These are phyloP conservation scores for Starmerella tilneyi DNA, from an alignment of 805 yeast species.

Conservation along the genomic window DNA sequence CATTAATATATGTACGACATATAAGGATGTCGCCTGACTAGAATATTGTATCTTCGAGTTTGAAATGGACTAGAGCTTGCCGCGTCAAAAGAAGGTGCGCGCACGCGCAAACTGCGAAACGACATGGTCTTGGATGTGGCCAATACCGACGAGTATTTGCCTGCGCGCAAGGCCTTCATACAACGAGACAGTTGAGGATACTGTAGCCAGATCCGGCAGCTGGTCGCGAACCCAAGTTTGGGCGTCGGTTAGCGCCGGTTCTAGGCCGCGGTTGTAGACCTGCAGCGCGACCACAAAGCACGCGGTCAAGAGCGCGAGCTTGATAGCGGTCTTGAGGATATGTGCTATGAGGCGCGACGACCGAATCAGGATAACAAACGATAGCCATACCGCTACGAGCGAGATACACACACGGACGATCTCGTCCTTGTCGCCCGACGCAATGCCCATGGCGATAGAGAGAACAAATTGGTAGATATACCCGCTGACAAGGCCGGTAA, in stretches of 20 bases:
- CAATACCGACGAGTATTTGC: neutral
- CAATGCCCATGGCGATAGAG: slow-evolving; percentile 13
- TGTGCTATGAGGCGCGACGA: slow-evolving; percentile 24
- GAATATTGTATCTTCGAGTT: no score
- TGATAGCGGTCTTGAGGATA: slow-evolving; percentile 19
- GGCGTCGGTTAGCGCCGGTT: neutral
- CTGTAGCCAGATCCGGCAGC: slow-evolving; percentile 2
- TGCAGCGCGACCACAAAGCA: slow-evolving; percentile 15
- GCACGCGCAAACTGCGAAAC: neutral
- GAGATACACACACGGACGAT: slow-evolving; percentile 19
- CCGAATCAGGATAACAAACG: slow-evolving; percentile 24
- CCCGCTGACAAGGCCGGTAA: slow-evolving; percentile 11
- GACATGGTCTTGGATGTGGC: neutral
- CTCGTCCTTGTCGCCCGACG: slow-evolving; percentile 15
- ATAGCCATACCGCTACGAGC: slow-evolving; percentile 24
- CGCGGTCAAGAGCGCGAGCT: slow-evolving; percentile 16
- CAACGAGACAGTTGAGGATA: neutral
- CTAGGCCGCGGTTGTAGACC: slow-evolving; percentile 17
- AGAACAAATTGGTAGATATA: slow-evolving; percentile 13
- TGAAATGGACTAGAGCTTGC: no score
- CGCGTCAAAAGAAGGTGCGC: neutral
- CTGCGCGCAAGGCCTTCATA: slow-evolving; percentile 1
- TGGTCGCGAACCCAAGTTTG: neutral
- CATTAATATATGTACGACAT: no score
- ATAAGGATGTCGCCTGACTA: no score